Conservation (phyloP, 2,329 filamentous ascomycete genomes). For the Fusarium brevicatenulatum region DNA sequence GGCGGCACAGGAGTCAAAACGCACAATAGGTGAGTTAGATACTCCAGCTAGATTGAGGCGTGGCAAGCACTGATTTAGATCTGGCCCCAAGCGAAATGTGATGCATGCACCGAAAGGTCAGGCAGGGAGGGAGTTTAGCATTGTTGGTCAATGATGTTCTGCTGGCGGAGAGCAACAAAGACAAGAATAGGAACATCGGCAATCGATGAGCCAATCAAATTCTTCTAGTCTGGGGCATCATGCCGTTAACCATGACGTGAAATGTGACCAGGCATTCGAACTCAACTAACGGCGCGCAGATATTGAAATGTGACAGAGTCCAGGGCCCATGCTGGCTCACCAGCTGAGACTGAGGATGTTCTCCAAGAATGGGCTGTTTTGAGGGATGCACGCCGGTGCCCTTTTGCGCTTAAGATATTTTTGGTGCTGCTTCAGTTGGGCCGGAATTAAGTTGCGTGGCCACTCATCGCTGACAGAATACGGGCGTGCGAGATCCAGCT, state of each 20-base stretch:
- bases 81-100: conserved; percentile 1
- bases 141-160: neutral
- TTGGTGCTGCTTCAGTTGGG: conserved; percentile 7
- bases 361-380: conserved; percentile 14
- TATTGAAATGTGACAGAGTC: neutral
- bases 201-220: conserved; percentile 1
- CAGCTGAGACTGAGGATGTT: neutral
- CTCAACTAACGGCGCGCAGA: neutral
- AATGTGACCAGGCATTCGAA: conserved; percentile 3
- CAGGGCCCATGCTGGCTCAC: conserved; percentile 9
- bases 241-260: neutral
- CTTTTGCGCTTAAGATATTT: neutral
- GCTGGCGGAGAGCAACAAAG: neutral
- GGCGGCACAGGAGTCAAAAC: conserved; percentile 24
- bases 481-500: neutral
- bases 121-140: conserved; percentile 2
- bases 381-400: neutral
- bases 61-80: conserved; percentile 27
- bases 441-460: neutral
- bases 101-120: neutral
- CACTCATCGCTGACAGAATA: neutral
- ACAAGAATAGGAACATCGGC: conserved; percentile 27
- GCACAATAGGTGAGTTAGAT: conserved; percentile 17
- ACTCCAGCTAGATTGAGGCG: conserved; percentile 17
- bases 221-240: neutral